These are phyloP conservation scores for Pseudocercospora macadamiae DNA, from an alignment of 2,329 filamentous ascomycete species.

Conservation along the genomic window DNA sequence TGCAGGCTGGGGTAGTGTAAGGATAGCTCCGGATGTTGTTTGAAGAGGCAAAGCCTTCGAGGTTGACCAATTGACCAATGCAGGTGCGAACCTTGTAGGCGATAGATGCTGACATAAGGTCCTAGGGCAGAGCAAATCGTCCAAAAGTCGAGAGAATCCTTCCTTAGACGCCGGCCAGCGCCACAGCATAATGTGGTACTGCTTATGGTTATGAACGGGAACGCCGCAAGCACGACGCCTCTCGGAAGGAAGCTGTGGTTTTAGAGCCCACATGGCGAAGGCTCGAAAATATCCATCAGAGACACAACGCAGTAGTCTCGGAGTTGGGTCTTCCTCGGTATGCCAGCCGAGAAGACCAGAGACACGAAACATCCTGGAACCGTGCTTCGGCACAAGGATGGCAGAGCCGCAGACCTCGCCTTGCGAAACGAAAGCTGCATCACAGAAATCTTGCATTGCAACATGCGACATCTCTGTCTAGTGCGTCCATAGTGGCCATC, in stretches of 20 bases:
- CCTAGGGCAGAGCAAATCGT: not conserved
- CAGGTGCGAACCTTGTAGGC: conserved; percentile 5
- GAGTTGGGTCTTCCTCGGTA: not conserved
- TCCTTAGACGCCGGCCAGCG: not conserved
- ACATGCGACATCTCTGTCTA: not conserved
- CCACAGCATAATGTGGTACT: not conserved
- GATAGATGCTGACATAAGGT: not conserved
- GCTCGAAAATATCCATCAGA: not conserved
- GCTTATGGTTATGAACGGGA: not conserved
- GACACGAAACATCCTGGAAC: not conserved
- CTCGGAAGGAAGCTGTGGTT: not conserved
- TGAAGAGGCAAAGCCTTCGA: not conserved
- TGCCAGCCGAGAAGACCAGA: not conserved
- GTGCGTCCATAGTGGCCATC: not conserved
- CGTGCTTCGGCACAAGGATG: conserved; percentile 3
- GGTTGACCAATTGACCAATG: not conserved
- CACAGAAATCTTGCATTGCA: not conserved
- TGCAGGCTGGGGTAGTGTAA: conserved; percentile 2
- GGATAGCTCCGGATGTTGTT: not conserved
- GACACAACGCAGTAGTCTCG: not conserved
- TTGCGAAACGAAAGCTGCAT: not conserved
- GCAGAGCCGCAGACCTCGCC: not conserved
- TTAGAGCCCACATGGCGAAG: not conserved
- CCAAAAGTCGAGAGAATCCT: not conserved
- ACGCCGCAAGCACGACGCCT: not conserved